Evolutionary conservation across 2,329 filamentous ascomycete genomes (phyloP), one percentile per base, ranked within the genome.

Genomic region (Lachnellula cervina): DNA sequence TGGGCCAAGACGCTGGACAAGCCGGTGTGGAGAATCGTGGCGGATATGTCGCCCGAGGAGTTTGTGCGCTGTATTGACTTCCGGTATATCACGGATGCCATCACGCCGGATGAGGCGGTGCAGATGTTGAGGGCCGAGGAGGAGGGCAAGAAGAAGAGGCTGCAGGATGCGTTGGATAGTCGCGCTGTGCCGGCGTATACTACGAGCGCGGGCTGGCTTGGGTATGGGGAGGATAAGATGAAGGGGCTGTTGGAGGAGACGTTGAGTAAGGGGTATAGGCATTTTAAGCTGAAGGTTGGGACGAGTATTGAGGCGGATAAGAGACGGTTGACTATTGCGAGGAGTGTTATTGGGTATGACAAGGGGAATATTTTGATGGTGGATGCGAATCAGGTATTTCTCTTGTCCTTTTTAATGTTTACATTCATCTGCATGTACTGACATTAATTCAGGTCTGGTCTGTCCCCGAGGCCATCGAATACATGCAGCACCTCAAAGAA

Each of bases 221-320:
- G 90, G 32, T 96, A 96, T 69, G 84, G 83, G 34, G 87, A 94
- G 72, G 89, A 90, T 59, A 94, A 93, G 80, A 89, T 96, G 87
- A 86, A 84, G 76, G 74, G 70, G 0, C 72, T 96, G 58, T 74
- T 96, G 61, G 74, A 82, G 57, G 86, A 94, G 73, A 93, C 89
- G 17, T 80, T 94, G 48, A 76, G 75, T 47, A 82, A 87, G 60
- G 91, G 91, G 9, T 96, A 94, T 74, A 80, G 74, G 59, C 86
- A 96, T 76, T 96, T 96, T 76, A 96, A 96, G 80, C 76, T 96
- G 71, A 96, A 96, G 77, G 90, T 96, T 46, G 90, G 90, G 40
- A 82, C 81, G 11, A 82, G 81, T 62, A 68, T 95, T 16, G 87
- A 85, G 62, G 83, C 86, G 60, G 90, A 96, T 72, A 80, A 80